Evolutionary conservation across 1,139 yeast species (phyloP).

Genomic region (Pichia sp.): DNA sequence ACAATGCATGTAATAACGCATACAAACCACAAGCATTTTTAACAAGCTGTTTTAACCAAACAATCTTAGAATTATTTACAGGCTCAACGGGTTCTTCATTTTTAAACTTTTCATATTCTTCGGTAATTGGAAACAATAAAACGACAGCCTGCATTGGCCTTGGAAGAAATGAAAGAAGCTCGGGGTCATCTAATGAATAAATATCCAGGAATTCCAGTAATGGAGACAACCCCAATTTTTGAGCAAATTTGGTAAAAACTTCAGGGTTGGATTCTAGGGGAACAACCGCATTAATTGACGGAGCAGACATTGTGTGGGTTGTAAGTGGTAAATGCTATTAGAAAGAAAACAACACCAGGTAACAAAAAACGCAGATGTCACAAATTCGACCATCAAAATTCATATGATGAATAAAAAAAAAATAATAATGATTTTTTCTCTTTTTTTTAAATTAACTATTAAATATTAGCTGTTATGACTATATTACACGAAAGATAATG

Average conservation of each 20-base stretch:
- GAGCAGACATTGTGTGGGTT: neutral
- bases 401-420: neutral
- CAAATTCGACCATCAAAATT: too few species aligned
- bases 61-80: slow-evolving; percentile 24
- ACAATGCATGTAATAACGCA: slow-evolving; percentile 71
- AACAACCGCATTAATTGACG: slow-evolving; percentile 40
- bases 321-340: neutral
- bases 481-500: neutral
- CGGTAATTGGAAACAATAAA: slow-evolving; percentile 73
- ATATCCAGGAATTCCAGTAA: slow-evolving; percentile 69
- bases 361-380: too few species aligned
- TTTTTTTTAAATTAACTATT: neutral
- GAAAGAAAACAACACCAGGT: neutral
- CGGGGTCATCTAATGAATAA: slow-evolving; percentile 76
- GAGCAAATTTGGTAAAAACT: slow-evolving; percentile 68
- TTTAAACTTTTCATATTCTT: slow-evolving; percentile 50
- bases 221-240: slow-evolving; percentile 59
- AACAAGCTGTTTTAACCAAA: slow-evolving; percentile 81
- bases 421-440: too few species aligned
- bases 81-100: slow-evolving; percentile 1
- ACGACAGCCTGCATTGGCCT: slow-evolving; percentile 73
- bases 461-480: neutral
- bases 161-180: slow-evolving; percentile 69
- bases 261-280: slow-evolving; percentile 91
- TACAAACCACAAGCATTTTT: slow-evolving; percentile 91